Base-by-base conservation (phyloP, 2,329 filamentous ascomycete species). In the Nannizziopsis barbatae region DNA sequence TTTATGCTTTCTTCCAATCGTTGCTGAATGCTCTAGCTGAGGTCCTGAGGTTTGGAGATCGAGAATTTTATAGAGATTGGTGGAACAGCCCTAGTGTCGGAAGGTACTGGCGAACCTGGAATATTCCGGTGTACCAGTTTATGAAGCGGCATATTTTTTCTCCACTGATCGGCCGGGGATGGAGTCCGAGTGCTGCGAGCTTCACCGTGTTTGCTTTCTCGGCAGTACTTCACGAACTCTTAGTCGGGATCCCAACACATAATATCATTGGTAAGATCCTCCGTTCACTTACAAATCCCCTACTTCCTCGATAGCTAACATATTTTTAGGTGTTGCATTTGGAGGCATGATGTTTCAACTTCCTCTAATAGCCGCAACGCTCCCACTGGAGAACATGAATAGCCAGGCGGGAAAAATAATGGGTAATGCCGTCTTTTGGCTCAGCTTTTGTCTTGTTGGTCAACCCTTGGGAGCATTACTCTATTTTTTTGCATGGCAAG, bases 401-500 rank as follows among this genome's bases (percentile, higher is more conserved):
- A 80, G 83, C 2, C 79, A 82, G 0, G 79, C 81, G 45, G 86
- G 86, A 5, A 85, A 82, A 57, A 75, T 94, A 7, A 74, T 93
- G 22, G 92, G 92, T 1, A 98, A 98, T 65, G 81, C 83, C 60
- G 89, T 93, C 50, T 98, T 98, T 66, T 96, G 92, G 92, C 75
- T 95, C 15, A 90, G 85, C 10, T 98, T 98, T 62, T 95, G 90
- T 55, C 79, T 96, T 2, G 84, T 98, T 10, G 92, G 92, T 2
- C 92, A 98, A 71, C 92, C 92, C 0, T 77, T 96, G 57, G 92
- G 87, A 1, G 89, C 87, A 0, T 71, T 98, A 52, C 74, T 94
- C 63, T 98, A 98, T 65, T 98, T 95, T 65, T 96, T 96, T 63
- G 89, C 89, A 1, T 98, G 92, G 90, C 90, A 96, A 69, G 87